phyloP scores from a whole-genome alignment of 148 eudicot genomes.

The Rhododendron henanense region DNA sequence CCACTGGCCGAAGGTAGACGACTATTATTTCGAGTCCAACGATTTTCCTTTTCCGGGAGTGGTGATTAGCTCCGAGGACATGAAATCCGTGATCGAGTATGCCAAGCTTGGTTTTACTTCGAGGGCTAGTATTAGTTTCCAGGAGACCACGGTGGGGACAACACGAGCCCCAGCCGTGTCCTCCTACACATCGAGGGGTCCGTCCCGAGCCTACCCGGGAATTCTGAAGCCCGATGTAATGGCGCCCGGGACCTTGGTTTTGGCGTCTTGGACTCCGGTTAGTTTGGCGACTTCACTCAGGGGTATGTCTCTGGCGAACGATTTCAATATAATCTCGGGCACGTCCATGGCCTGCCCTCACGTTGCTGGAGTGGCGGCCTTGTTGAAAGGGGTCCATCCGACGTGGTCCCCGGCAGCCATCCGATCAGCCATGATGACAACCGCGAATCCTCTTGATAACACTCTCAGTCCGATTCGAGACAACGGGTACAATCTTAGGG shows the following conservation, averaged over 20 bases:
- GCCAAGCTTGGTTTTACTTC: background rate
- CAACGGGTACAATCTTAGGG: background rate
- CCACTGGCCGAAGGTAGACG: background rate
- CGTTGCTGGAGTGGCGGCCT: no score
- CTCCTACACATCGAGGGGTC: slow-evolving; percentile 22
- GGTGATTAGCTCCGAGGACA: slow-evolving; percentile 16
- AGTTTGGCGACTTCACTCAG: no score
- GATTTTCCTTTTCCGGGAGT: slow-evolving; percentile 10
- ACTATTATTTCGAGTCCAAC: background rate
- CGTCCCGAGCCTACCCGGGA: slow-evolving; percentile 13
- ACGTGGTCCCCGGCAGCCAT: slow-evolving; percentile 28
- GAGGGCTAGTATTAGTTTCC: background rate
- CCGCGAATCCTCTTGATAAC: slow-evolving; percentile 19
- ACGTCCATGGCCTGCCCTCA: no score
- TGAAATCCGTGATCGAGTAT: background rate
- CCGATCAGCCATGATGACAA: slow-evolving; percentile 33
- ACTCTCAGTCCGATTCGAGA: slow-evolving; percentile 15
- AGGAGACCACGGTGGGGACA: slow-evolving; percentile 16
- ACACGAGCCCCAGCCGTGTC: slow-evolving; percentile 18
- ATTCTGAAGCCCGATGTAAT: slow-evolving; percentile 25
- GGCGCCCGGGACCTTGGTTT: slow-evolving; percentile 26
- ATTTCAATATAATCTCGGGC: no score
- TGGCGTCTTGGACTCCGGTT: slow-evolving; percentile 20
- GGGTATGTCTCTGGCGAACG: no score
- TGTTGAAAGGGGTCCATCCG: no score